Percentiles rank a stretch among this genome's conserved stretches.
Conservation (phyloP, 2,329 filamentous ascomycete genomes). For the Botrytis paeoniae region DNA sequence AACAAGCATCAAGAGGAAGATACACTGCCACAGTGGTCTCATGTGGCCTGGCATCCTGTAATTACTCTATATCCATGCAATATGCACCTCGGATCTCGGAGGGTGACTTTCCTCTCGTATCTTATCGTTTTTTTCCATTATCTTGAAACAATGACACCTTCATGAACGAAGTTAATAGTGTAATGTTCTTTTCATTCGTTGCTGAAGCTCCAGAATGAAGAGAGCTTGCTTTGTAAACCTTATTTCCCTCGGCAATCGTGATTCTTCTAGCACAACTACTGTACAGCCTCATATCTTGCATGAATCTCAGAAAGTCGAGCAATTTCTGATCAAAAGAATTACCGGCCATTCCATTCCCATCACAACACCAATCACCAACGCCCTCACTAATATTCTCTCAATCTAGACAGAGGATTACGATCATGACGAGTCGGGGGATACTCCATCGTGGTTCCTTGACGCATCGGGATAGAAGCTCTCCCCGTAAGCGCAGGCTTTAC, state of each 20-base stretch:
- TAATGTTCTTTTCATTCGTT: too few species aligned
- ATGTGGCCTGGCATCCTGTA: too few species aligned
- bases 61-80: too few species aligned
- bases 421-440: not conserved
- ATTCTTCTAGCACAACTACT: not conserved
- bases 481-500: not conserved
- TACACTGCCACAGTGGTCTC: too few species aligned
- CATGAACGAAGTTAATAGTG: too few species aligned
- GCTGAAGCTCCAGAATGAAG: not conserved
- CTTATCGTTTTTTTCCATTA: too few species aligned
- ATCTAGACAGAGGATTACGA: not conserved
- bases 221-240: not conserved
- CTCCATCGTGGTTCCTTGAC: conserved; percentile 4
- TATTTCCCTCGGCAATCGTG: not conserved
- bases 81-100: too few species aligned
- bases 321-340: not conserved
- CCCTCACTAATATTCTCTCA: not conserved
- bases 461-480: not conserved
- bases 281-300: not conserved
- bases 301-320: not conserved
- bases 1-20: too few species aligned
- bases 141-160: too few species aligned
- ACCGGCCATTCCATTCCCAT: not conserved
- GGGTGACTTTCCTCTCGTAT: too few species aligned
- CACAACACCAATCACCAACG: not conserved